phyloP scores from a whole-genome alignment of 257 asterid species.

The Salvia splendens region DNA sequence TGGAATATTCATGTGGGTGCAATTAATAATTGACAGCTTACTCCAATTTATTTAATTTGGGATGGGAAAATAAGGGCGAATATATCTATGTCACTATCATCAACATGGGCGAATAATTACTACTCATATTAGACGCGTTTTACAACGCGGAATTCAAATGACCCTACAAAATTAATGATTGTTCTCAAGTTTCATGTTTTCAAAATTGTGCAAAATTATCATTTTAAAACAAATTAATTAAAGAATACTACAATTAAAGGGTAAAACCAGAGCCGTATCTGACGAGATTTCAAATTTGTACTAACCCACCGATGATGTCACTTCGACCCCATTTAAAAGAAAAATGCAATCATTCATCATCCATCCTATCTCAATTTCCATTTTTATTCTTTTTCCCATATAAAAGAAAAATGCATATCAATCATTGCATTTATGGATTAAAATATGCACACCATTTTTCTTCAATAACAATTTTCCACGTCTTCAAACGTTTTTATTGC shows the following conservation, averaged over 20 bases:
- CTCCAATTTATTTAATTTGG: background rate
- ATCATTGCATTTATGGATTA: conserved; percentile 1
- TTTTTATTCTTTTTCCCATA: too few relatives aligned
- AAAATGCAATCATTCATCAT: too few relatives aligned
- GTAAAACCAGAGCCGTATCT: too few relatives aligned
- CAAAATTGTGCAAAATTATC: too few relatives aligned
- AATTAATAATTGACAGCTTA: background rate
- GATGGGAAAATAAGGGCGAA: background rate
- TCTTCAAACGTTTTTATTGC: conserved; percentile 24
- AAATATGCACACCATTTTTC: background rate
- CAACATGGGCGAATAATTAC: conserved; percentile 1
- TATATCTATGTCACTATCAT: conserved; percentile 8
- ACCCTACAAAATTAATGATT: too few relatives aligned
- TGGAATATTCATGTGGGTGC: conserved; percentile 4
- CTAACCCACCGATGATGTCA: too few relatives aligned
- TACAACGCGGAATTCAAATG: background rate
- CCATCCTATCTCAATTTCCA: background rate
- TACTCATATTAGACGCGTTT: conserved; percentile 18
- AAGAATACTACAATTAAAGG: too few relatives aligned
- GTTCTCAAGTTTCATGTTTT: too few relatives aligned
- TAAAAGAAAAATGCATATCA: background rate
- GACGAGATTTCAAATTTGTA: too few relatives aligned
- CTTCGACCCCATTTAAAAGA: too few relatives aligned
- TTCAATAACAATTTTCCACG: conserved; percentile 29
- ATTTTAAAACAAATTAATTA: too few relatives aligned